A percentile compares a stretch with the other conserved stretches of the same genome.
phyloP scores from a whole-genome alignment of 2,329 filamentous ascomycete genomes.

The Colletotrichum sp. region DNA sequence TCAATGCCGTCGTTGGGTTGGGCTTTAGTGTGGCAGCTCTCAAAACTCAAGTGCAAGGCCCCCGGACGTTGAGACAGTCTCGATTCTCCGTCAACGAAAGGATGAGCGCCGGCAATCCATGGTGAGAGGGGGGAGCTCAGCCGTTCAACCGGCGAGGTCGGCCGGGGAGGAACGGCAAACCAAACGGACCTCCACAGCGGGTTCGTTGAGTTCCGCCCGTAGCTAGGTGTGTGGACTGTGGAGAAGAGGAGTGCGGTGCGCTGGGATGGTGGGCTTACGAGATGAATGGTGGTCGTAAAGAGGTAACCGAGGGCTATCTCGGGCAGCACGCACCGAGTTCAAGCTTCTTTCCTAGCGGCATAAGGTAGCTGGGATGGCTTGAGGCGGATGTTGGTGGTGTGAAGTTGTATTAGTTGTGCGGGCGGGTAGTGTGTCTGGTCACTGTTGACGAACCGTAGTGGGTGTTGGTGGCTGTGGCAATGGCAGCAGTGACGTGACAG shows the following conservation, averaged over 20 bases:
- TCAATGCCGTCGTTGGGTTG: background rate
- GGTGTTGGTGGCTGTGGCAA: background rate
- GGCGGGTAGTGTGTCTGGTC: background rate
- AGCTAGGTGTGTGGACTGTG: conserved; percentile 1
- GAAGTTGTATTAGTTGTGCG: background rate
- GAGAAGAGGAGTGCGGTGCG: background rate
- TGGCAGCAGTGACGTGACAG: conserved; percentile 6
- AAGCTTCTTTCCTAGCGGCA: conserved; percentile 18
- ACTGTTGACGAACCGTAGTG: background rate
- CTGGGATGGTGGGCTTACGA: background rate
- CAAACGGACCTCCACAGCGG: conserved; percentile 20
- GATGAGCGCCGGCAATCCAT: background rate
- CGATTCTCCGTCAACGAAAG: background rate
- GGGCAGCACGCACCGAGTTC: background rate
- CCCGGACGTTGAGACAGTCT: conserved; percentile 7
- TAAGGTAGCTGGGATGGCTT: background rate
- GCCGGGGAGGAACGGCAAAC: conserved; percentile 7
- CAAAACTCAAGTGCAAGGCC: background rate
- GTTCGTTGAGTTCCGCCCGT: conserved; percentile 9
- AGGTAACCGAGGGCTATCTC: background rate
- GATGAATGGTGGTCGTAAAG: background rate
- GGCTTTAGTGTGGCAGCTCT: background rate
- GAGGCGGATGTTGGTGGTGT: background rate
- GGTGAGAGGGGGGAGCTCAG: conserved; percentile 9
- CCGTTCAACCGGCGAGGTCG: conserved; percentile 11